Evolutionary conservation across 2,329 filamentous ascomycete species (phyloP).

Genomic region (Verticillium albo-atrum): DNA sequence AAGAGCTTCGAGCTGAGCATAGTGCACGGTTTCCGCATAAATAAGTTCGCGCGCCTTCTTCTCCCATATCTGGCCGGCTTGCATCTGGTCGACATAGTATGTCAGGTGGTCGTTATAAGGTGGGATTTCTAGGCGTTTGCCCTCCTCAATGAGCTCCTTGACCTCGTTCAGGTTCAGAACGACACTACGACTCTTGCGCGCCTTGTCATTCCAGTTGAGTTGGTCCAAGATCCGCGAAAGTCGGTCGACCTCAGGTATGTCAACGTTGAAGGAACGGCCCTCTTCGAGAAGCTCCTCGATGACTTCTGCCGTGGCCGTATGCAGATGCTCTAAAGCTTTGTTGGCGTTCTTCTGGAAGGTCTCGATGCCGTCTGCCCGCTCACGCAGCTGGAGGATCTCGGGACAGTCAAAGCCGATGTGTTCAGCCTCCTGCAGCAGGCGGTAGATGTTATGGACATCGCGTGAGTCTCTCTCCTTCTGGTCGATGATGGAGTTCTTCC

Average conservation of each 20-base stretch:
- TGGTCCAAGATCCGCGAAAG: slow-evolving; percentile 78
- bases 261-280: slow-evolving; percentile 84
- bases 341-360: slow-evolving; percentile 77
- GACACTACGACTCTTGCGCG: slow-evolving; percentile 57
- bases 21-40: slow-evolving; percentile 86
- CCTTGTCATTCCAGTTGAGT: slow-evolving; percentile 83
- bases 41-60: slow-evolving; percentile 89
- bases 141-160: slow-evolving; percentile 71
- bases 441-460: slow-evolving; percentile 83
- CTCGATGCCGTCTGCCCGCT: slow-evolving; percentile 79
- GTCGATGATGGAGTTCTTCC: slow-evolving; percentile 51
- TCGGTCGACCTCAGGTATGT: slow-evolving; percentile 81
- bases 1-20: slow-evolving; percentile 88
- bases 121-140: slow-evolving; percentile 71
- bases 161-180: slow-evolving; percentile 76
- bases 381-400: slow-evolving; percentile 80
- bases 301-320: slow-evolving; percentile 61
- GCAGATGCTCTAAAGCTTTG: slow-evolving; percentile 62
- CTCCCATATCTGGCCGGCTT: slow-evolving; percentile 83
- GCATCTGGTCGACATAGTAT: slow-evolving; percentile 70
- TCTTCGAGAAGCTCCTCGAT: slow-evolving; percentile 89
- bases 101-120: slow-evolving; percentile 75
- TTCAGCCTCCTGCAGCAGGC: slow-evolving; percentile 78
- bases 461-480: slow-evolving; percentile 84
- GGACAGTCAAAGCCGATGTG: slow-evolving; percentile 89